Evolutionary conservation across 345 rosid species (phyloP), one percentile per base, ranked within the genome.

Genomic region (Populus euphratica): DNA sequence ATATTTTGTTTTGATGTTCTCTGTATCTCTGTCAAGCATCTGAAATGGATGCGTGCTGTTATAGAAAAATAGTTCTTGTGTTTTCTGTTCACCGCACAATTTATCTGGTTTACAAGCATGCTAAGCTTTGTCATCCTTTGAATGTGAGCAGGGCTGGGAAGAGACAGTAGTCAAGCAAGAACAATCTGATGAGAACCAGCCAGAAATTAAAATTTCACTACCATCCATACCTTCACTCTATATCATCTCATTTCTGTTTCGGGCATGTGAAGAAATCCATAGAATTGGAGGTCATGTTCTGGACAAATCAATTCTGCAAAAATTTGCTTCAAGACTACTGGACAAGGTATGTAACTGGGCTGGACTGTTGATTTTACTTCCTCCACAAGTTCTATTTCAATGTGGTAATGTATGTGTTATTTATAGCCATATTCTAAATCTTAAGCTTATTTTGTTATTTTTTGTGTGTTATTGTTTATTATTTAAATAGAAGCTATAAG

Each of bases 231-330:
- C 99, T 78, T 96, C 99, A 8, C 93, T 94, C 27, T 96, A 94
- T 82, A 84, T 94, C 66, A 90, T 91, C 81, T 91, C 98, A 68
- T 91, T 94, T 87, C 86, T 92, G 63, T 94, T 94, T 81, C 95
- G 91, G 70, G 98, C 98, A 66, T 94, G 98, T 87, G 97, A 93
- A 91, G 98, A 96, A 81, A 87, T 94, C 83, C 97, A 96, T 85
- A 84, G 97, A 80, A 90, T 96, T 85, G 99, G 99, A 75, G 99
- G 99, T 74, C 99, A 94, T 76, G 96, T 94, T 47, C 95, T 96
- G 69, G 92, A 94, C 85, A 96, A 89, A 83, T 85, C 91, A 62
- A 92, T 96, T 79, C 82, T 96, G 81, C 91, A 86, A 85, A 92
- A 90, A 33, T 91, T 96, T 86, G 88, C 98, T 6, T 85, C 81